Base-by-base conservation (phyloP, 2,329 filamentous ascomycete species). In the Fusarium solani-melongenae region DNA sequence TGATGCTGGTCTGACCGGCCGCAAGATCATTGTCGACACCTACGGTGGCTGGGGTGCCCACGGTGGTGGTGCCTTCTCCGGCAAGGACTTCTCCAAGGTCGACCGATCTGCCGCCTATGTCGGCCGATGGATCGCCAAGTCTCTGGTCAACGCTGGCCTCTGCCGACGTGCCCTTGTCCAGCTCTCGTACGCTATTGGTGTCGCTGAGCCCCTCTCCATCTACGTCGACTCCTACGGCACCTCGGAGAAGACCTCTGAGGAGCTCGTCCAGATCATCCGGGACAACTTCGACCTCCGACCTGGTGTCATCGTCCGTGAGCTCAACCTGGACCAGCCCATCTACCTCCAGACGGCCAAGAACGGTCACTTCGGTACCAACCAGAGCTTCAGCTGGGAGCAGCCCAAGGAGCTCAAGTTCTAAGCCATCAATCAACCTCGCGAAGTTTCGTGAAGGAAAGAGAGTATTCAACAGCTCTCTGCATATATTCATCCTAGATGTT, bases 1-100 rank as follows among this genome's bases (percentile, higher is more conserved):
- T 91, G 96, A 99, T 81, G 96, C 96, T 81, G 96, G 96, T 91
- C 91, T 99, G 76, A 99, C 96, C 76, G 96, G 96, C 85, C 95
- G 96, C 83, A 99, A 99, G 92, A 99, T 99, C 91, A 92, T 98
- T 78, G 96, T 99, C 84, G 96, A 99, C 88, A 98, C 96, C 85
- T 99, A 99, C 88, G 96, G 96, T 89, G 96, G 96, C 82, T 98
- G 96, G 96, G 96, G 96, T 88, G 96, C 96, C 80, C 96, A 99
- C 90, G 96, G 96, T 90, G 96, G 96, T 90, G 96, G 96, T 93
- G 96, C 96, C 85, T 99, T 99, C 93, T 98, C 96, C 81, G 96
- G 96, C 82, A 99, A 99, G 93, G 96, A 99, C 86, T 99, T 98
- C 92, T 98, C 95, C 91, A 99, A 99, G 92, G 96, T 99, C 86